phyloP scores from a whole-genome alignment of 2,329 filamentous ascomycete genomes.

The Fusarium begoniae region DNA sequence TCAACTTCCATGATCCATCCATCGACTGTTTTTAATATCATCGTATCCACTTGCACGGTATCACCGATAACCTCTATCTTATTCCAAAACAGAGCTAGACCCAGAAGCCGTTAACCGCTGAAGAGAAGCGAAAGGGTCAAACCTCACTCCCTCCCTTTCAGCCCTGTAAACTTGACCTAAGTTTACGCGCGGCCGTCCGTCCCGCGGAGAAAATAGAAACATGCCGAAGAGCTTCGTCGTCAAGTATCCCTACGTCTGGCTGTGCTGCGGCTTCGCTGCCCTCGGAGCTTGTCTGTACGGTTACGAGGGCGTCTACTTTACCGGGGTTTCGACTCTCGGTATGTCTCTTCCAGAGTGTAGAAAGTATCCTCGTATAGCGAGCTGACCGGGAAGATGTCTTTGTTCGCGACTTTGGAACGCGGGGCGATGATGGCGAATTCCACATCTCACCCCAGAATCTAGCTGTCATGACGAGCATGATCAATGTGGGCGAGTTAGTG shows the following conservation, averaged over 20 bases:
- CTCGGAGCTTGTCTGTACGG: slow-evolving; percentile 51
- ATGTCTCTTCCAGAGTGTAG: not conserved
- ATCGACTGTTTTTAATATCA: not conserved
- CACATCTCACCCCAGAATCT: slow-evolving; percentile 39
- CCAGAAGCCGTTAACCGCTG: not conserved
- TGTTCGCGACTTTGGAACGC: slow-evolving; percentile 46
- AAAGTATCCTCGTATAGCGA: not conserved
- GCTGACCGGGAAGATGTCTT: slow-evolving; percentile 43
- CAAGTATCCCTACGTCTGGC: slow-evolving; percentile 44
- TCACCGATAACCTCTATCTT: not conserved
- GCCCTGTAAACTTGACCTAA: slow-evolving; percentile 10
- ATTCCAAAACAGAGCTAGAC: slow-evolving; percentile 4
- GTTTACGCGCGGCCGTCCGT: not conserved
- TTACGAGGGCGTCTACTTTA: slow-evolving; percentile 50
- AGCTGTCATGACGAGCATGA: slow-evolving; percentile 49
- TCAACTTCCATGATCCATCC: not conserved
- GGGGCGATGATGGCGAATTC: slow-evolving; percentile 41
- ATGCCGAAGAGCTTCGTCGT: slow-evolving; percentile 30
- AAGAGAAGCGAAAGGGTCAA: not conserved
- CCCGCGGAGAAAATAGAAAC: not conserved
- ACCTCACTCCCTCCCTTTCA: slow-evolving; percentile 3
- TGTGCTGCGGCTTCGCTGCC: slow-evolving; percentile 49
- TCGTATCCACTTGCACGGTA: not conserved
- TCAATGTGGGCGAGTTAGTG: slow-evolving; percentile 51
- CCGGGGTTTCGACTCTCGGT: slow-evolving; percentile 47